Evolutionary conservation across 108 stramenopile species (phyloP), one percentile per base, ranked within the genome.

Genomic region (Pseudonitzschia multistriata): DNA sequence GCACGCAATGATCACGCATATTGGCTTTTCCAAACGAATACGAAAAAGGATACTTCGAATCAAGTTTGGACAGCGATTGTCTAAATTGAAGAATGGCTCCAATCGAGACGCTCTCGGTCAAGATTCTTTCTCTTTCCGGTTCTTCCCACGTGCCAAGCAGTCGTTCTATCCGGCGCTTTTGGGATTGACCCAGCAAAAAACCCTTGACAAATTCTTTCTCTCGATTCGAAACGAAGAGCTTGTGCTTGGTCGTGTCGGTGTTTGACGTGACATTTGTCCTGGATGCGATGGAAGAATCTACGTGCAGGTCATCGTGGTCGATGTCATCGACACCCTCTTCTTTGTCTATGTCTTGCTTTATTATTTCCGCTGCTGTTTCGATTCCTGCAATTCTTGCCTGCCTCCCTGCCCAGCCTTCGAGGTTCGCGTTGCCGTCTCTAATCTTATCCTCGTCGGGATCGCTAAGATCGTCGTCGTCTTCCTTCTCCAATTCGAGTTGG

Each of bases 1-100:
- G 60, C 40, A 92, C 85, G 54, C 83, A 85, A 15, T 78, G 48
- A 31, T 88, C 79, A 33, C 91, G 67, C 0, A 73, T 78, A 53
- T 68, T 55, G 13, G 88, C 86, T 5, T 56, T 64, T 34, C 90
- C 90, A 56, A 88, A 91, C 39, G 86, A 66, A 39, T 49, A 68
- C 21, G 80, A 76, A 56, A 87, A 88, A 37, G 83, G 83, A 76
- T 74, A 85, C 25, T 49, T 40, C 21, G 67, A 80, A 56, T 88
- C 74, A 69, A 91, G 75, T 66, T 74, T 85, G 5, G 49, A 49
- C 29, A 71, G 14, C 6, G 68, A 69, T 14, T 49, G 35, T 42
- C 55, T 31, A 24, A 69, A 69, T 37, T 69, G 68, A 6, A 69
- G 49, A 34, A 69, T 69, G 10, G 53, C 53, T 22, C 54, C 52